Conservation (phyloP, 2,329 filamentous ascomycete genomes). For the Clonostachys rhizophaga region DNA sequence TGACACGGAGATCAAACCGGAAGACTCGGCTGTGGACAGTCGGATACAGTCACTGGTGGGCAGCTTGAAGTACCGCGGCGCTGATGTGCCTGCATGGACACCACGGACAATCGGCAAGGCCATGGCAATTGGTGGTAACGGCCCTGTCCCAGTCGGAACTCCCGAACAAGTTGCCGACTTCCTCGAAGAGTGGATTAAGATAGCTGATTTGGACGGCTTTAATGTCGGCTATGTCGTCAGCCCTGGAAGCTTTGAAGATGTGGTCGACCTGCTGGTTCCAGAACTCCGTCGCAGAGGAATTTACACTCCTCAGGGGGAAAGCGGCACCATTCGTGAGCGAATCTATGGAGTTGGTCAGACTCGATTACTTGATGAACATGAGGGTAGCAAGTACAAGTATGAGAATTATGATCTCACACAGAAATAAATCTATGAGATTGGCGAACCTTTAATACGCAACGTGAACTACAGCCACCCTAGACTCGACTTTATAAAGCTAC, state of each 20-base stretch:
- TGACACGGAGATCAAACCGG: conserved; percentile 52
- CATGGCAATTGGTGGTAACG: conserved; percentile 21
- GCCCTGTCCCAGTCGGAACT: conserved; percentile 20
- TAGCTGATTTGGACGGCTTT: conserved; percentile 5
- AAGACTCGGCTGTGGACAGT: conserved; percentile 33
- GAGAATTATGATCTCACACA: too few relatives aligned
- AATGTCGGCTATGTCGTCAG: conserved; percentile 11
- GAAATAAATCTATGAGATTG: too few relatives aligned
- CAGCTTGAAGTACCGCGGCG: conserved; percentile 18
- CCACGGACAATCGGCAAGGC: conserved; percentile 23
- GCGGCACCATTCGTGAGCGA: too few relatives aligned
- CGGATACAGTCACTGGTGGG: conserved; percentile 46
- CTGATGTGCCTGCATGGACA: background rate
- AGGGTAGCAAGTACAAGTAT: too few relatives aligned
- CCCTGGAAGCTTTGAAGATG: conserved; percentile 3
- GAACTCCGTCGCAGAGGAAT: background rate
- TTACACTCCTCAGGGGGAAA: too few relatives aligned
- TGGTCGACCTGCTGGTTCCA: conserved; percentile 9
- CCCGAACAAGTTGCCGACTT: conserved; percentile 20
- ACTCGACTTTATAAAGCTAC: too few relatives aligned
- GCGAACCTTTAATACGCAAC: too few relatives aligned
- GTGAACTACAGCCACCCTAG: too few relatives aligned
- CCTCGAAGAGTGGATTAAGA: conserved; percentile 20
- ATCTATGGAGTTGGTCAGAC: too few relatives aligned
- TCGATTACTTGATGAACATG: too few relatives aligned